Evolutionary conservation across 116 monocot species (phyloP).

Genomic region (Posidonia oceanica): DNA sequence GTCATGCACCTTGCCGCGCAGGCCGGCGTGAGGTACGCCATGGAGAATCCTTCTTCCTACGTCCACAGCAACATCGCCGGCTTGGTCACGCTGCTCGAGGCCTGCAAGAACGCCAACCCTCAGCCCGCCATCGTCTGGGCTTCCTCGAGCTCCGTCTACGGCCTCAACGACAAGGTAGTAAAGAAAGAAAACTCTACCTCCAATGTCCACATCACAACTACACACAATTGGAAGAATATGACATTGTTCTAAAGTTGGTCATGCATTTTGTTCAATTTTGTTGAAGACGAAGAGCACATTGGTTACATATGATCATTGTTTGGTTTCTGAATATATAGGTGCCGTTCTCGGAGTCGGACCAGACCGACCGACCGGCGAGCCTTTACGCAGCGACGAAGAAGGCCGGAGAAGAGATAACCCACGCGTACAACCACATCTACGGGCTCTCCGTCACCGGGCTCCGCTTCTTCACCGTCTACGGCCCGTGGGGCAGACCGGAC

Average conservation of each 20-base stretch:
- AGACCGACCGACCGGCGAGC: conserved; percentile 59
- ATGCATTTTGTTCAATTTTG: not conserved
- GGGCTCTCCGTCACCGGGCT: conserved; percentile 62
- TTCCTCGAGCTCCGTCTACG: conserved; percentile 60
- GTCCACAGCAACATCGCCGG: conserved; percentile 66
- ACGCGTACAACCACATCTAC: conserved; percentile 74
- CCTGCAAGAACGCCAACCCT: conserved; percentile 51
- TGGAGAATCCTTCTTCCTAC: conserved; percentile 59
- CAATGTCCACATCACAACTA: no score
- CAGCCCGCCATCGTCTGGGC: conserved; percentile 68
- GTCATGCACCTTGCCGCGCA: conserved; percentile 73
- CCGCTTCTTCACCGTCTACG: conserved; percentile 72
- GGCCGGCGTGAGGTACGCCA: conserved; percentile 68
- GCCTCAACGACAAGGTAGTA: conserved; percentile 49
- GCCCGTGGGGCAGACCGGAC: conserved; percentile 69
- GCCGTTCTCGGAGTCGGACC: conserved; percentile 53
- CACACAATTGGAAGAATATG: no score
- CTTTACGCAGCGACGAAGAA: conserved; percentile 76
- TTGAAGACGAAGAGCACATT: no score
- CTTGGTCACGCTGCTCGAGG: conserved; percentile 49
- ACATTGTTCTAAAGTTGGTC: no score
- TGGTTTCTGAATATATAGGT: not conserved
- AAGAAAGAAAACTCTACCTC: not conserved
- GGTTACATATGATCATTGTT: no score
- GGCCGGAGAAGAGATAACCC: conserved; percentile 70